Conservation (phyloP, 2,329 filamentous ascomycete species). For the Bipolaris zeicola region DNA sequence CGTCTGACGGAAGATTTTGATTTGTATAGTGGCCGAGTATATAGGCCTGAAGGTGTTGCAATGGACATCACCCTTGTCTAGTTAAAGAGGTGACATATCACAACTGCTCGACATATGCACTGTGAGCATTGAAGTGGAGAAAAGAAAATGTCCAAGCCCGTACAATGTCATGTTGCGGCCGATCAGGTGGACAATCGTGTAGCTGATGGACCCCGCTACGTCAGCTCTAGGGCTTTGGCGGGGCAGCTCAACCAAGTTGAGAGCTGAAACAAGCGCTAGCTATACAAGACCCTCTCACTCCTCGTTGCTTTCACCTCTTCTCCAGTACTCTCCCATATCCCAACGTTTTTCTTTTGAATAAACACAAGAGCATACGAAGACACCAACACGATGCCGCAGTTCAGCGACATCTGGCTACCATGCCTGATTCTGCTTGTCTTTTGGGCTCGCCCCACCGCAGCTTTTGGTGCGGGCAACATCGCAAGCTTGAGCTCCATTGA, state of each 20-base stretch:
- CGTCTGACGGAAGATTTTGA: too few relatives aligned
- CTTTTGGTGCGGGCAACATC: conserved; percentile 90
- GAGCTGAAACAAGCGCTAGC: conserved; percentile 11
- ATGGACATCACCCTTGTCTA: not conserved
- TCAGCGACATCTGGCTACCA: conserved; percentile 47
- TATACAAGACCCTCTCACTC: not conserved
- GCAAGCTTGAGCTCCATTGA: conserved; percentile 79
- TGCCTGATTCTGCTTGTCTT: conserved; percentile 62
- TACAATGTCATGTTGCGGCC: not conserved
- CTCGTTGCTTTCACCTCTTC: not conserved
- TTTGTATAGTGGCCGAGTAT: too few relatives aligned
- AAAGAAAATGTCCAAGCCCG: not conserved
- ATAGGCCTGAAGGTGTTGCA: too few relatives aligned
- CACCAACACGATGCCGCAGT: conserved; percentile 31
- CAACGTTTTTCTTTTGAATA: not conserved
- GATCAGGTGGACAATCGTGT: not conserved
- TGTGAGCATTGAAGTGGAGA: not conserved
- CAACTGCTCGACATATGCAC: not conserved
- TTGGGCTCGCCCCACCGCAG: conserved; percentile 70
- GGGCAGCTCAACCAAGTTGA: conserved; percentile 4
- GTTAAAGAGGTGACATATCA: not conserved
- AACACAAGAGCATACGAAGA: conserved; percentile 8
- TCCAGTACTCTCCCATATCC: not conserved
- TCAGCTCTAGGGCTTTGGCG: conserved; percentile 10
- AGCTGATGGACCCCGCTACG: conserved; percentile 6